Base-by-base conservation (phyloP, 805 yeast species). In the Kodamaea jinghongensis region DNA sequence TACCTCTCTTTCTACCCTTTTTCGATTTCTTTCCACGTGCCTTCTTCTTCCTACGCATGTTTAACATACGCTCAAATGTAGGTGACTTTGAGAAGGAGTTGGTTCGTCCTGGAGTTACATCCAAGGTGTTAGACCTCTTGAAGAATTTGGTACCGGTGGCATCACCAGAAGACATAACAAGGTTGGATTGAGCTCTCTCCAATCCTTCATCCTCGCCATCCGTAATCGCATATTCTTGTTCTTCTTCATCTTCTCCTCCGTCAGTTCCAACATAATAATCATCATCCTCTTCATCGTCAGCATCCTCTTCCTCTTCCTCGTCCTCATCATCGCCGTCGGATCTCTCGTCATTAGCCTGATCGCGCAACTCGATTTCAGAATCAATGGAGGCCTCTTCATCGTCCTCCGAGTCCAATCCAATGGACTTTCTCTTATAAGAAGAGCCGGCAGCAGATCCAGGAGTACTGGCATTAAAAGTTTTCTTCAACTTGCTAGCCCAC, bases 41-140 rank as follows among this genome's bases (percentile, higher is more conserved):
- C 30, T 20, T 25, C 10, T 30, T 25, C 27, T 25, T 37, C 11
- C 13, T 31, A 9, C 25, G 25, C 17, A 16, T 23, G 30, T 38
- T 40, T 14, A 44, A 45, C 64, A 65, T 48, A 36, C 56, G 67
- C 38, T 75, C 80, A 47, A 75, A 73, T 3, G 78, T 72, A n/a
- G 78, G 73, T 1, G 79, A 64, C 36, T 60, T 26, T 7, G 29
- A 32, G 27, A 38, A 38, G 3, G 36, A 27, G 23, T 31, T 22
- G 28, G 25, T 12, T 17, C 28, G 27, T 4, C 51, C 38, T 48
- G 56, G 39, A 41, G 45, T 14, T 51, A 62, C 60, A 39, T 76
- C 81, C 32, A 74, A 51, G 0, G 82, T 76, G 44, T 69, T 72
- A 9, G 80, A 67, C 45, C 80, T 60, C 42, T 72, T 70, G 22